phyloP scores from a whole-genome alignment of 495 filamentous ascomycete genomes.

The Aspergillus biplanus region DNA sequence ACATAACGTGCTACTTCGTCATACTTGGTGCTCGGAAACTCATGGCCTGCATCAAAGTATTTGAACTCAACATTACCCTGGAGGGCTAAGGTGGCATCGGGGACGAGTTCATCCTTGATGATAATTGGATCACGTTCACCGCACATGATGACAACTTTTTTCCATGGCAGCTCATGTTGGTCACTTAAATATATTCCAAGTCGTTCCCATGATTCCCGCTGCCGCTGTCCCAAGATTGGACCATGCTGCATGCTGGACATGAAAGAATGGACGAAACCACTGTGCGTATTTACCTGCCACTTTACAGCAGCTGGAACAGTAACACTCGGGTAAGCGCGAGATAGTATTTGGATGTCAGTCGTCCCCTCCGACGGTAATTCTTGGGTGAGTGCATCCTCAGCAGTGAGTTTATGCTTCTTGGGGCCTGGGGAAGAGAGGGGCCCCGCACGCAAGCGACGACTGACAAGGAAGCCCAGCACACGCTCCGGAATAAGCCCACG shows the following conservation, averaged over 20 bases:
- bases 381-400: slow-evolving; percentile 41
- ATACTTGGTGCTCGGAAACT: slow-evolving; percentile 58
- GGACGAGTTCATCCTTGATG: slow-evolving; percentile 57
- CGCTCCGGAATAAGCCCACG: slow-evolving; percentile 60
- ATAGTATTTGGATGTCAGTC: slow-evolving; percentile 46
- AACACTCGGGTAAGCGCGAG: slow-evolving; percentile 46
- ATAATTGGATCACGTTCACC: slow-evolving; percentile 59
- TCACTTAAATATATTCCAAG: slow-evolving; percentile 52
- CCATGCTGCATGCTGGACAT: slow-evolving; percentile 62
- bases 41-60: slow-evolving; percentile 58
- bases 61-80: slow-evolving; percentile 52
- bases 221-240: slow-evolving; percentile 54
- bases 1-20: slow-evolving; percentile 55
- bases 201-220: slow-evolving; percentile 56
- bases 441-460: slow-evolving; percentile 54
- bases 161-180: slow-evolving; percentile 37
- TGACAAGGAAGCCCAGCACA: slow-evolving; percentile 56
- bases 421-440: slow-evolving; percentile 43
- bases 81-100: slow-evolving; percentile 54
- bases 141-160: slow-evolving; percentile 59
- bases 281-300: slow-evolving; percentile 61
- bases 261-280: slow-evolving; percentile 59
- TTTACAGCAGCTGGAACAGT: slow-evolving; percentile 49
- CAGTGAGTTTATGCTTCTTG: slow-evolving; percentile 36
- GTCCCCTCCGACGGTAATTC: slow-evolving; percentile 41